Conservation (phyloP, 495 filamentous ascomycete genomes). For the Tuber melanosporum region DNA sequence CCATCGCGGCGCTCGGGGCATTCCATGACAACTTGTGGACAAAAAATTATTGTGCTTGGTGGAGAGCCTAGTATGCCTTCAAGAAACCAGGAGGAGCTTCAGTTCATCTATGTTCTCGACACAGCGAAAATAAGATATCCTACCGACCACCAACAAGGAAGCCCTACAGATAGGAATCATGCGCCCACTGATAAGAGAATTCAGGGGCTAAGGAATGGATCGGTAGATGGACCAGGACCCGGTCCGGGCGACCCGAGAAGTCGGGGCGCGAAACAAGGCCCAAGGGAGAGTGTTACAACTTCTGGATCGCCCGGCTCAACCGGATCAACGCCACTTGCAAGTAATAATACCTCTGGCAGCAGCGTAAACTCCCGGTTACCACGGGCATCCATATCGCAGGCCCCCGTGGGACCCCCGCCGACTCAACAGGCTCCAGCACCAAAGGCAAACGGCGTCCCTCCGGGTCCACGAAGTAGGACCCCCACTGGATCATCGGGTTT, state of each 20-base stretch:
- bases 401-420: conserved; percentile 76
- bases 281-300: conserved; percentile 53
- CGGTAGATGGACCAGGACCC: conserved; percentile 29
- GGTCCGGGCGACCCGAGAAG: conserved; percentile 42
- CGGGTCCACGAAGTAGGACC: conserved; percentile 54
- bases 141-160: conserved; percentile 57
- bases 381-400: conserved; percentile 62
- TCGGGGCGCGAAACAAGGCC: conserved; percentile 48
- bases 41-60: conserved; percentile 83
- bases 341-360: conserved; percentile 41
- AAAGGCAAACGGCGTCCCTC: conserved; percentile 51
- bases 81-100: conserved; percentile 71
- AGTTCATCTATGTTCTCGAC: conserved; percentile 83
- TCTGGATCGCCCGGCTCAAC: conserved; percentile 34
- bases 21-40: conserved; percentile 91
- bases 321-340: conserved; percentile 31
- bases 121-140: conserved; percentile 95
- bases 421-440: conserved; percentile 79
- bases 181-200: conserved; percentile 35
- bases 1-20: conserved; percentile 91
- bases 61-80: conserved; percentile 88
- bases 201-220: conserved; percentile 29
- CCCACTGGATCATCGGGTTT: conserved; percentile 45
- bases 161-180: conserved; percentile 44
- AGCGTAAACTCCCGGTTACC: conserved; percentile 50